Evolutionary conservation across 78 protist species (phyloP), one percentile per base, ranked within the genome.

Genomic region (Dictyostelium intermedium): DNA sequence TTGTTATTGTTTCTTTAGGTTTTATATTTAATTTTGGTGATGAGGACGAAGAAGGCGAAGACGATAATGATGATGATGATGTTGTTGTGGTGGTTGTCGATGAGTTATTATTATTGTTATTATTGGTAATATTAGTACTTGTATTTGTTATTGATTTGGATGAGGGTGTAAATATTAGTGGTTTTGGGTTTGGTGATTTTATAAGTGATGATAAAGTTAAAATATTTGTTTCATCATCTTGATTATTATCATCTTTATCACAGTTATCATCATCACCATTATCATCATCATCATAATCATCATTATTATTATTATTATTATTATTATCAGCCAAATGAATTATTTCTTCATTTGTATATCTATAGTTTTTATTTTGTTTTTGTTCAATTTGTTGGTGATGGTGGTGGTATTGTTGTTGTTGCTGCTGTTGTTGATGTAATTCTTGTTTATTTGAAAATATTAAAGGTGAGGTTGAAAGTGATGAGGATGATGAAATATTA

Each of bases 401-500:
- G 2, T 69, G 37, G 25, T 69, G 41, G 0, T 27, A 39, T 69
- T 69, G 74, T 69, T 69, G 76, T 63, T 45, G 53, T 1, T 63
- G 73, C 7, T 63, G 73, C 9, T 63, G 73, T 25, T 63, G 34
- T 27, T 66, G 74, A 10, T 66, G 35, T 25, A 32, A 9, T 32
- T 32, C 39, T 34, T 72, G 79, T 66, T 66, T 66, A 66, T 66
- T 66, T 27, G 79, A 72, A 72, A 34, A 72, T 72, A 72, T 72
- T 72, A 72, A 34, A 30, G 79, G 79, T 16, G 79, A 72, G 2
- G 79, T 72, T 13, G 79, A 72, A 34, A 72, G 79, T 72, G 79
- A 72, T 72, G 79, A 72, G 5, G 79, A 27, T 2, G 79, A 27
- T 9, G 74, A 25, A 10, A 66, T 27, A 66, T 30, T 66, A 66